Evolutionary conservation across 176 grass and related monocot species (phyloP).

Genomic region (Carex parvula): DNA sequence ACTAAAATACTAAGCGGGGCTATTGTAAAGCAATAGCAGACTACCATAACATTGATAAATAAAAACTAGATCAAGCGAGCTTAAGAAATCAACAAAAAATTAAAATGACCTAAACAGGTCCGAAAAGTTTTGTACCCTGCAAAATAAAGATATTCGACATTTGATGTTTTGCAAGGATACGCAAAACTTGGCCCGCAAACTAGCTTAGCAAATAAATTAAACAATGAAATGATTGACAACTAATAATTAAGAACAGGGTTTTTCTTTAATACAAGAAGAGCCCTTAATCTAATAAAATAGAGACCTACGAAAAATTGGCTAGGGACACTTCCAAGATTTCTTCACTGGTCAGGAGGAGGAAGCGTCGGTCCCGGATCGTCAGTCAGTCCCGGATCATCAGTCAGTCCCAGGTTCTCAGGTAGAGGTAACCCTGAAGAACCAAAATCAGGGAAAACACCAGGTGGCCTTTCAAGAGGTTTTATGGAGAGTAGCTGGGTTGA

Average conservation of each 20-base stretch:
- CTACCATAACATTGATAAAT: background rate
- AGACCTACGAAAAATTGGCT: background rate
- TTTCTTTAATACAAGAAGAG: slow-evolving; percentile 52
- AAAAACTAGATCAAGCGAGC: background rate
- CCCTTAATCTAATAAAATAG: slow-evolving; percentile 31
- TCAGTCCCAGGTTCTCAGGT: slow-evolving; percentile 36
- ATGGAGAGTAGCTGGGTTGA: slow-evolving; percentile 81
- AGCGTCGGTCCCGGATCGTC: slow-evolving; percentile 31
- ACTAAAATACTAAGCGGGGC: background rate
- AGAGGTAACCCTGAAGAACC: slow-evolving; percentile 29
- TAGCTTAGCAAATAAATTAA: background rate
- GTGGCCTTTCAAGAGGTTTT: slow-evolving; percentile 55
- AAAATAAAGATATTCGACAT: slow-evolving; percentile 22
- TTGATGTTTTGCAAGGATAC: slow-evolving; percentile 14
- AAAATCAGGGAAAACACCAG: slow-evolving; percentile 66
- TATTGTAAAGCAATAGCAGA: background rate
- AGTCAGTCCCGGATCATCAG: background rate
- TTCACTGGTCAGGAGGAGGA: slow-evolving; percentile 38
- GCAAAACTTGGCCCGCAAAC: background rate
- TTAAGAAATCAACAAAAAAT: slow-evolving; percentile 10
- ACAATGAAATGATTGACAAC: slow-evolving; percentile 45
- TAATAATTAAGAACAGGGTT: slow-evolving; percentile 20
- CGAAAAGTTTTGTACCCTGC: background rate
- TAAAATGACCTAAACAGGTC: background rate
- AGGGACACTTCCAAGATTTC: background rate